These are phyloP conservation scores for Plenodomus lindquistii DNA, from an alignment of 2,329 filamentous ascomycete species.

Conservation along the genomic window DNA sequence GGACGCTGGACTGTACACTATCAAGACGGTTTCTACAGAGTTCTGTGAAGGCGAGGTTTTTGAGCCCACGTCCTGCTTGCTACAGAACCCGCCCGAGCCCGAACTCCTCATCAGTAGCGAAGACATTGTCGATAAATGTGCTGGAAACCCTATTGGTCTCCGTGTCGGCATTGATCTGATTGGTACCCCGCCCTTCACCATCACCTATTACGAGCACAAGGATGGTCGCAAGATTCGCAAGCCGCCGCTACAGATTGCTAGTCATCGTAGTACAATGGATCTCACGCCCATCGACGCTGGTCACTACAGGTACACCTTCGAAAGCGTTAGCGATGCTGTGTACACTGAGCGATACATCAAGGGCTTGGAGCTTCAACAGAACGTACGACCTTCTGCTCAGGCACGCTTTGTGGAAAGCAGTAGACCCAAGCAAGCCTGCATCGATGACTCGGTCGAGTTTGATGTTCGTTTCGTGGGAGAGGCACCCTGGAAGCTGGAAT, in stretches of 20 bases:
- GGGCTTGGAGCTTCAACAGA: conserved; percentile 75
- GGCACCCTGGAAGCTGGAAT: conserved; percentile 85
- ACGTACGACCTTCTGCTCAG: conserved; percentile 89
- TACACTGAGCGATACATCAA: conserved; percentile 62
- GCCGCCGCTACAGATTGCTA: conserved; percentile 60
- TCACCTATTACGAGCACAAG: conserved; percentile 74
- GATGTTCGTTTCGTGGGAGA: conserved; percentile 79
- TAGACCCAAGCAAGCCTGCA: conserved; percentile 69
- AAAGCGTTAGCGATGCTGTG: conserved; percentile 77
- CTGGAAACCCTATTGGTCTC: conserved; percentile 88
- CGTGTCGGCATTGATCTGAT: conserved; percentile 86
- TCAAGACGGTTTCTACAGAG: conserved; percentile 77
- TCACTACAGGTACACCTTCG: conserved; percentile 84
- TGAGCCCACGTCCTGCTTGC: conserved; percentile 89
- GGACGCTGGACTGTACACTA: conserved; percentile 81
- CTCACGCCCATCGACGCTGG: conserved; percentile 81
- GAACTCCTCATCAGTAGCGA: conserved; percentile 73
- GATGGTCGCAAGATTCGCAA: conserved; percentile 57
- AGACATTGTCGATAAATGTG: conserved; percentile 91
- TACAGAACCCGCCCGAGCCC: conserved; percentile 90
- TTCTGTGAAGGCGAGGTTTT: conserved; percentile 86
- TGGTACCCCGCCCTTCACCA: conserved; percentile 87
- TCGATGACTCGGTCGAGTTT: conserved; percentile 77
- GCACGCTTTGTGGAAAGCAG: conserved; percentile 67
- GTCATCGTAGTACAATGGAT: conserved; percentile 80